Evolutionary conservation across 2,329 filamentous ascomycete species (phyloP).

Genomic region (Bipolaris sorokiniana): DNA sequence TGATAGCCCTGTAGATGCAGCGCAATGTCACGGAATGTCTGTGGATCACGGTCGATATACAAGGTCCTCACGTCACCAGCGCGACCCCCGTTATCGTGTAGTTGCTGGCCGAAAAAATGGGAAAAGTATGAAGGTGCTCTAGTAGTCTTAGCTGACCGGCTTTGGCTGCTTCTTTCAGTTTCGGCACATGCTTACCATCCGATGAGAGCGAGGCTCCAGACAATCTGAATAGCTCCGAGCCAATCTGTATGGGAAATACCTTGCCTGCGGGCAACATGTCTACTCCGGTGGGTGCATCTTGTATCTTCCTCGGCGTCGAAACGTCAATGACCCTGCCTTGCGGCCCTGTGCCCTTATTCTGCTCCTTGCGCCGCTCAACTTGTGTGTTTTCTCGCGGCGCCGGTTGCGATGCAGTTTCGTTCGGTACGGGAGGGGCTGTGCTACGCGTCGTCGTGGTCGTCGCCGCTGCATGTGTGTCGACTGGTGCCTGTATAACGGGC

Average conservation of each 20-base stretch:
- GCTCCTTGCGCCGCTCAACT: constrained; percentile 31
- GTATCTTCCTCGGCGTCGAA: constrained; percentile 39
- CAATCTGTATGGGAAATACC: constrained; percentile 74
- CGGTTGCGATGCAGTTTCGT: constrained; percentile 23
- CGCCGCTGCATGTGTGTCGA: constrained; percentile 27
- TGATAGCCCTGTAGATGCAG: constrained; percentile 91
- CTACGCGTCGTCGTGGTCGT: constrained; percentile 29
- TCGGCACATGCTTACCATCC: constrained; percentile 63
- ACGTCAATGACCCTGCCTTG: constrained; percentile 44
- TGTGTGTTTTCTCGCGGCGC: constrained; percentile 23
- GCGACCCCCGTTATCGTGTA: constrained; percentile 67
- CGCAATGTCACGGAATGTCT: constrained; percentile 86
- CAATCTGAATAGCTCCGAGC: constrained; percentile 70
- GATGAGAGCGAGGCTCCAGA: constrained; percentile 74
- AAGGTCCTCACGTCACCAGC: constrained; percentile 73
- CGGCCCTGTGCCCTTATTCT: constrained; percentile 42
- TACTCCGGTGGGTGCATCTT: constrained; percentile 31
- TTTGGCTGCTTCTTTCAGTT: background rate
- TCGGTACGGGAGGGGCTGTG: constrained; percentile 19
- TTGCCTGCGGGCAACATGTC: constrained; percentile 70
- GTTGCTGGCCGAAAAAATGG: constrained; percentile 86
- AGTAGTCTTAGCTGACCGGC: constrained; percentile 55
- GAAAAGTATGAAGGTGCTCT: constrained; percentile 96
- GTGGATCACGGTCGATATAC: constrained; percentile 93
- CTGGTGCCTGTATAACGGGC: constrained; percentile 25